Percentiles rank a stretch among this genome's conserved stretches.
phyloP scores from a whole-genome alignment of 2,329 filamentous ascomycete species.

The Apiospora kogelbergensis region DNA sequence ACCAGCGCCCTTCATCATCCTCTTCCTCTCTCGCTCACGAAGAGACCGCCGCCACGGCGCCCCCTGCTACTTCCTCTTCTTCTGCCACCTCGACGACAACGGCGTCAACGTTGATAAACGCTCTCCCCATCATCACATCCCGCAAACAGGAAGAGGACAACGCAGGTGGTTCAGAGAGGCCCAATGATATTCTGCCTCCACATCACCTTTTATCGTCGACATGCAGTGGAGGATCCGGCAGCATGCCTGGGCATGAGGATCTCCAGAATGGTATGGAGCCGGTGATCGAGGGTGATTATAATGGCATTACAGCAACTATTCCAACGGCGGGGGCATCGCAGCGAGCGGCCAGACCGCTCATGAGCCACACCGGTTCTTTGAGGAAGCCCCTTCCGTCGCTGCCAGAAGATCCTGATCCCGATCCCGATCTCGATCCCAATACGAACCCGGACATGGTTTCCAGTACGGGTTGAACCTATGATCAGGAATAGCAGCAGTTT shows the following conservation, averaged over 20 bases:
- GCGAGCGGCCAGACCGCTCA: conserved; percentile 18
- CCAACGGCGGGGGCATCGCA: background rate
- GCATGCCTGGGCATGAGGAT: background rate
- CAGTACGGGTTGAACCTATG: background rate
- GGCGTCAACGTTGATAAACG: background rate
- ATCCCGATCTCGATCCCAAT: no score
- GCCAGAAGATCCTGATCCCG: conserved; percentile 35
- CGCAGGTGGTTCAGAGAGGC: background rate
- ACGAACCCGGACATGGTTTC: background rate
- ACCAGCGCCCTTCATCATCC: background rate
- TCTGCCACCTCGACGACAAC: background rate
- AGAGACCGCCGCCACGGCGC: background rate
- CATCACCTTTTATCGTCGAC: background rate
- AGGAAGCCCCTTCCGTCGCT: conserved; percentile 46
- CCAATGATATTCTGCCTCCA: background rate
- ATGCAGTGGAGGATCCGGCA: background rate
- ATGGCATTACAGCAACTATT: background rate
- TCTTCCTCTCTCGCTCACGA: conserved; percentile 3
- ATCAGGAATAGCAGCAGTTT: conserved; percentile 1
- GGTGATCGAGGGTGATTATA: background rate
- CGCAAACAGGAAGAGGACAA: background rate
- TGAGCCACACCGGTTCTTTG: conserved; percentile 22
- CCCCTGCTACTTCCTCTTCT: background rate
- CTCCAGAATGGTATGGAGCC: background rate
- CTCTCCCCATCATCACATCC: background rate